These are phyloP conservation scores for Tanozyma kutaoensis DNA, from an alignment of 805 yeast genomes.

Conservation along the genomic window DNA sequence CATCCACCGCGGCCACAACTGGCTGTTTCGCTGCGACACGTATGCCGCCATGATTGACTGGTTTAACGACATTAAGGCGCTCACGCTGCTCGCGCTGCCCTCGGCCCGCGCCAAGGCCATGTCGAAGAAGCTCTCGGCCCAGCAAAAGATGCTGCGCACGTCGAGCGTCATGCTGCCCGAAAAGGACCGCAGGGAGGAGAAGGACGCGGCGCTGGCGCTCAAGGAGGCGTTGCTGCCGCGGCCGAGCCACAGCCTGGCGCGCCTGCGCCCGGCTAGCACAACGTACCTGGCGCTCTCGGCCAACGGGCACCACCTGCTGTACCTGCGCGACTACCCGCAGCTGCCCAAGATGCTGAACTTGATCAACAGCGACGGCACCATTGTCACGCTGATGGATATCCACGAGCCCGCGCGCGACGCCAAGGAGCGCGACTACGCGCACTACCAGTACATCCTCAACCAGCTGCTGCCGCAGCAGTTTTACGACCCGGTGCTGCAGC, in stretches of 20 bases:
- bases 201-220: no score
- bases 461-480: constrained; percentile 14
- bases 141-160: constrained; percentile 4
- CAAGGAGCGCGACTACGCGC: not conserved
- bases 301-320: no score
- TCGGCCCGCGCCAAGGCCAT: constrained; percentile 36
- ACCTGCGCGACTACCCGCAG: constrained; percentile 11
- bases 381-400: constrained; percentile 27
- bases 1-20: constrained; percentile 73
- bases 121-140: constrained; percentile 9
- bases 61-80: constrained; percentile 64
- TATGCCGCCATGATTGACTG: constrained; percentile 71
- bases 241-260: no score
- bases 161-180: no score
- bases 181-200: no score
- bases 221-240: no score
- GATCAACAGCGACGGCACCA: constrained; percentile 33
- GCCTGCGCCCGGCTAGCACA: no score
- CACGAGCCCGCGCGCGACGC: constrained; percentile 1
- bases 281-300: no score
- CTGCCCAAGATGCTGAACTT: constrained; percentile 26
- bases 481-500: constrained; percentile 31
- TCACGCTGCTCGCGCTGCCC: constrained; percentile 53
- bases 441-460: not conserved
- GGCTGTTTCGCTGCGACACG: constrained; percentile 89